Evolutionary conservation across 805 yeast genomes (phyloP).

Genomic region (Wickerhamiella spandovensis): DNA sequence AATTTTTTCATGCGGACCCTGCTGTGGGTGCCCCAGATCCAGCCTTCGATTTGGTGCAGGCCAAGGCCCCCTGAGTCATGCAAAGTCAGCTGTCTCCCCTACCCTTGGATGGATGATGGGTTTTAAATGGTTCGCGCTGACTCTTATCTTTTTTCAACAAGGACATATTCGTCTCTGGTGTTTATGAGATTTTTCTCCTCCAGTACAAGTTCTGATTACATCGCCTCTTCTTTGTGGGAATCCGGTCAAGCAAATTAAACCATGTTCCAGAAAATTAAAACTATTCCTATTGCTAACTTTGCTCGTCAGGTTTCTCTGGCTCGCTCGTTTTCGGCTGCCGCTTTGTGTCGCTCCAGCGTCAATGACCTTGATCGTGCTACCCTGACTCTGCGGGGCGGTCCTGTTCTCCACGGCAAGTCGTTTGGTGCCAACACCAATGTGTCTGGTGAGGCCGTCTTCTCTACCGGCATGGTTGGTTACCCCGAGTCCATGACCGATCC

Average conservation of each 20-base stretch:
- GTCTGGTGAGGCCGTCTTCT: slow-evolving; percentile 95
- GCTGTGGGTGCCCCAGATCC: too few relatives aligned
- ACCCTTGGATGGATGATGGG: background rate
- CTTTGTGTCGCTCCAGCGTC: slow-evolving; percentile 25
- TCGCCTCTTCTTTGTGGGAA: slow-evolving; percentile 20
- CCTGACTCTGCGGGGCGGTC: slow-evolving; percentile 82
- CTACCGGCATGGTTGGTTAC: slow-evolving; percentile 95
- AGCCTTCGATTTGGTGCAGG: background rate
- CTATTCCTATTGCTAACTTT: background rate
- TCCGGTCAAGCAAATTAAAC: slow-evolving; percentile 13
- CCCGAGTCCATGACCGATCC: slow-evolving; percentile 99
- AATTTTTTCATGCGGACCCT: too few relatives aligned
- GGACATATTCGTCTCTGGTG: background rate
- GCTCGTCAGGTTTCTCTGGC: background rate
- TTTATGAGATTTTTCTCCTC: slow-evolving; percentile 19
- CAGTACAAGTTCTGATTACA: slow-evolving; percentile 11
- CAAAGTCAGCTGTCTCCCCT: background rate
- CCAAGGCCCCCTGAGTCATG: background rate
- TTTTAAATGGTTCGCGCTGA: background rate
- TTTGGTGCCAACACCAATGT: slow-evolving; percentile 90
- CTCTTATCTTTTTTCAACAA: background rate
- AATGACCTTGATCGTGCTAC: slow-evolving; percentile 53
- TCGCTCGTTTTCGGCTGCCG: background rate
- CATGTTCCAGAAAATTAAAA: background rate
- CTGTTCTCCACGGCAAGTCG: slow-evolving; percentile 82